These are phyloP conservation scores for Aspergillus costaricaensis DNA, from an alignment of 2,329 filamentous ascomycete genomes.

Conservation along the genomic window DNA sequence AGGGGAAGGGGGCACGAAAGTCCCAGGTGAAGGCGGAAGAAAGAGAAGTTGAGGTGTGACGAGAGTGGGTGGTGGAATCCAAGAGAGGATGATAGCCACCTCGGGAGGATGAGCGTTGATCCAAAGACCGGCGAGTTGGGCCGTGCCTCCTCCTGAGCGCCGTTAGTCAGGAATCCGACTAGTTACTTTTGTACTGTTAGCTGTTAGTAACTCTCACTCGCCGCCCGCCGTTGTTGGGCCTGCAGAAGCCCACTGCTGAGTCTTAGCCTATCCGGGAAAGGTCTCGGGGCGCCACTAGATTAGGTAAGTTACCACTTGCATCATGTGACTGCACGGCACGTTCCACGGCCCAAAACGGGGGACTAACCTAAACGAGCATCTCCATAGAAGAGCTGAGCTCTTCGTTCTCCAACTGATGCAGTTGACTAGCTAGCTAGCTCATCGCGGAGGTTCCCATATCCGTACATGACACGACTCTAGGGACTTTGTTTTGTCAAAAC, in stretches of 20 bases:
- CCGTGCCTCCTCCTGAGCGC: slow-evolving; percentile 2
- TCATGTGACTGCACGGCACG: neutral
- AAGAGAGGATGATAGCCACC: neutral
- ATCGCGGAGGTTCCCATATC: neutral
- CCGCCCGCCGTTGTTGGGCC: neutral
- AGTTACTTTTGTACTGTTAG: too few relatives aligned
- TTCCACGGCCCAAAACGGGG: neutral
- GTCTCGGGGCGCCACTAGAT: neutral
- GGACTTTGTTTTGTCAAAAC: too few relatives aligned
- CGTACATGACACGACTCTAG: neutral
- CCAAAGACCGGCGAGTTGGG: slow-evolving; percentile 3
- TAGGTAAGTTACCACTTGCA: neutral
- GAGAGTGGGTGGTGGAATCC: neutral
- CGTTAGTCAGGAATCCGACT: neutral
- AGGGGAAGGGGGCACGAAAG: neutral
- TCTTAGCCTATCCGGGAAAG: neutral
- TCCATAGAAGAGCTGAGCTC: neutral
- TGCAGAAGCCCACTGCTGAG: neutral
- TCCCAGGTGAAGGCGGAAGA: neutral
- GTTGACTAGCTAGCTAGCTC: neutral
- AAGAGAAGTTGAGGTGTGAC: neutral
- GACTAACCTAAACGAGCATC: neutral
- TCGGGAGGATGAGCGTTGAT: slow-evolving; percentile 1
- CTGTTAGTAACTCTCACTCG: neutral
- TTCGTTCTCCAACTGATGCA: neutral